Evolutionary conservation across 345 rosid genomes (phyloP), one percentile per base, ranked within the genome.

Genomic region (Eucalyptus tenuipes): DNA sequence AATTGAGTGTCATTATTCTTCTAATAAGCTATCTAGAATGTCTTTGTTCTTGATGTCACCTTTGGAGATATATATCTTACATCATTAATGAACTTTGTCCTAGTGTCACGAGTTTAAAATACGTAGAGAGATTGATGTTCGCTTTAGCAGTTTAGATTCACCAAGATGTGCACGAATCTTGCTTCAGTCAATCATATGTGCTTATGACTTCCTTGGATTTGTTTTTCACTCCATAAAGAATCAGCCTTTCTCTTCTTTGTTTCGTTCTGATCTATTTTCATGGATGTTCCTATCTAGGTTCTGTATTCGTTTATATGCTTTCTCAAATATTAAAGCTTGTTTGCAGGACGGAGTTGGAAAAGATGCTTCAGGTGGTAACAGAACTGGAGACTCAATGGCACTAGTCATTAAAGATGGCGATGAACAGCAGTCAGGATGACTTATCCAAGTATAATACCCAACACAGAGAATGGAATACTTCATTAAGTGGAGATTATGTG

Each of bases 271-370:
- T 75, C 27, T 64, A 71, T 75, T 75, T 75, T 20, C 47, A 20
- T 75, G 84, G 9, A 75, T 75, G 45, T 20, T 8, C 47, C 29
- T 4, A 40, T 75, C 47, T 75, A 37, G 84, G 47, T 40, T 75
- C 2, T 40, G 7, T 75, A 22, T 40, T 40, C 10, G 5, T 75
- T 18, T 22, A 37, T 13, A 40, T 1, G 84, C 84, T 37, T 44
- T 75, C 84, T 22, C 2, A 75, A 75, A 40, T 75, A 75, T 20
- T 75, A 37, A 37, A 20, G 84, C 47, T 10, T 75, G 14, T 22
- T 11, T 75, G 84, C 49, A 91, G 93, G 92, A 90, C 5, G 91
- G 89, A 90, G 92, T 71, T 53, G 47, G 17, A 37, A 44, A 22
- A 49, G 71, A 89, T 9, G 37, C 87, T 87, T 55, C 87, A 4